Percentiles rank a stretch among this genome's conserved stretches.
Evolutionary conservation across 192 early-diverging fungal genomes (phyloP).

Genomic region (Coemansia sp.): DNA sequence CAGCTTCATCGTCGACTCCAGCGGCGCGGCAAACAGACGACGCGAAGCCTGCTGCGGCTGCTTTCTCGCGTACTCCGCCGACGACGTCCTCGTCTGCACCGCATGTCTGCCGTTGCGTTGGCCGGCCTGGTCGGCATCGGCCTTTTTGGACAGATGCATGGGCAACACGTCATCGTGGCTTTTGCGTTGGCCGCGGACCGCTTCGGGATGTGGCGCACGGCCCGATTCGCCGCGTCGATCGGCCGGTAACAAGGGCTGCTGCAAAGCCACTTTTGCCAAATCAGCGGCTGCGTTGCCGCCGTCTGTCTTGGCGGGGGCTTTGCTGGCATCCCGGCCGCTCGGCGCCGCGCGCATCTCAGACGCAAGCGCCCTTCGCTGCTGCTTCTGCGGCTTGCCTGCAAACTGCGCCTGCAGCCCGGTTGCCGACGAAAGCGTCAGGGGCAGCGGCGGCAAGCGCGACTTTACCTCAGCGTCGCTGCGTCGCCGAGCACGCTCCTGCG

Average conservation of each 20-base stretch:
- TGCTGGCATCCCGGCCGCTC: neutral
- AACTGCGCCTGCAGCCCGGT: constrained; percentile 23
- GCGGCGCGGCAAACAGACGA: neutral
- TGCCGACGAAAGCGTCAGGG: constrained; percentile 9
- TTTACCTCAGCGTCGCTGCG: constrained; percentile 49
- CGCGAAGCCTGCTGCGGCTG: neutral
- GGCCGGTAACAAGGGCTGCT: neutral
- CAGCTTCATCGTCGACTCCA: constrained; percentile 21
- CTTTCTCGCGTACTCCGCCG: constrained; percentile 9
- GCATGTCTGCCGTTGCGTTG: neutral
- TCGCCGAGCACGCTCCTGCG: constrained; percentile 18
- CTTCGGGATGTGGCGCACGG: neutral
- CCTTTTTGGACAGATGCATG: neutral
- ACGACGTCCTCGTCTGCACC: constrained; percentile 15
- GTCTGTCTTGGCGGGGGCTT: neutral
- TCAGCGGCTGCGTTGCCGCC: neutral
- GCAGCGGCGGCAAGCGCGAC: constrained; percentile 21
- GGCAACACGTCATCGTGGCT: constrained; percentile 29
- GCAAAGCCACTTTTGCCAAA: neutral
- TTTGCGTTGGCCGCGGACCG: constrained; percentile 8
- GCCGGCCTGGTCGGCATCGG: neutral
- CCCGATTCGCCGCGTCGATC: neutral
- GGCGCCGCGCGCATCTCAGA: neutral
- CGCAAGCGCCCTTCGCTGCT: neutral
- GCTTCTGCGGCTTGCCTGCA: neutral